phyloP scores from a whole-genome alignment of 2,329 filamentous ascomycete genomes.

The Clonostachys rhizophaga region DNA sequence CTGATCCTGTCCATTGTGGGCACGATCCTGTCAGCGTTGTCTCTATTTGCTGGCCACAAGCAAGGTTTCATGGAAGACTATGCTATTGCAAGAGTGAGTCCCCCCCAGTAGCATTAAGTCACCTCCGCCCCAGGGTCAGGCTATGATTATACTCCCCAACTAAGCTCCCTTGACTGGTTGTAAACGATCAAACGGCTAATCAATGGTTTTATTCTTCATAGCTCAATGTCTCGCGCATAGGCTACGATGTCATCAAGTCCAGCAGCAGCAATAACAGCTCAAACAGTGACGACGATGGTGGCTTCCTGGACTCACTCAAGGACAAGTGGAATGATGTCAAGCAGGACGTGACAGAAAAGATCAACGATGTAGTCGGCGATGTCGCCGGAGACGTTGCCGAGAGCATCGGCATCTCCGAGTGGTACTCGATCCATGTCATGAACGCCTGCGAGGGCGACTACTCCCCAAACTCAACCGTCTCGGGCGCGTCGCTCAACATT shows the following conservation, averaged over 20 bases:
- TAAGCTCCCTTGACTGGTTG: background rate
- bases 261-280: constrained; percentile 12
- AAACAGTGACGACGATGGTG: constrained; percentile 9
- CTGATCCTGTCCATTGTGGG: constrained; percentile 27
- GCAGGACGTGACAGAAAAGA: constrained; percentile 24
- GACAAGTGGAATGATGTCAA: constrained; percentile 21
- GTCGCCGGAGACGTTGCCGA: constrained; percentile 32
- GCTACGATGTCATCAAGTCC: constrained; percentile 20
- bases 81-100: constrained; percentile 28
- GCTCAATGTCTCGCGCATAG: constrained; percentile 32
- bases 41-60: constrained; percentile 31
- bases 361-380: constrained; percentile 32
- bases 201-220: constrained; percentile 3
- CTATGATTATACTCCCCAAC: no score
- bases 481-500: constrained; percentile 29
- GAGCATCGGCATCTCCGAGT: constrained; percentile 40
- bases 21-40: constrained; percentile 31
- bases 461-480: constrained; percentile 32
- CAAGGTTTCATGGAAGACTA: constrained; percentile 37
- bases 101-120: background rate
- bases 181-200: constrained; percentile 1
- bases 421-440: constrained; percentile 48
- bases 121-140: no score
- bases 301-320: constrained; percentile 18
- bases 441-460: constrained; percentile 39